phyloP scores from a whole-genome alignment of 805 yeast species.

The Metschnikowia proteae region DNA sequence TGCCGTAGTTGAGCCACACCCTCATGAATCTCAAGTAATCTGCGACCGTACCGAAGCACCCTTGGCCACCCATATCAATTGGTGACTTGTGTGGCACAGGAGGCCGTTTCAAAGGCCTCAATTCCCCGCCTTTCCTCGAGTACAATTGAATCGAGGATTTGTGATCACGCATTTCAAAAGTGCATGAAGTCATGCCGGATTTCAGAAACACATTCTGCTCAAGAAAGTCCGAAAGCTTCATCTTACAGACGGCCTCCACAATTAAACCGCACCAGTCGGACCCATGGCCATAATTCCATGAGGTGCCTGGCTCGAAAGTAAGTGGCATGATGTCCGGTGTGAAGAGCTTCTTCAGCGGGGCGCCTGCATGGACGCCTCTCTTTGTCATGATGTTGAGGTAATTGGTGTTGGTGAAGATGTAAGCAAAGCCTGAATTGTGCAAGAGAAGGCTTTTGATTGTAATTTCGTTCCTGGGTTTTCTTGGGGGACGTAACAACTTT shows the following conservation, averaged over 20 bases:
- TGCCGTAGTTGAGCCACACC: constrained; percentile 39
- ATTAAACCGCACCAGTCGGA: constrained; percentile 39
- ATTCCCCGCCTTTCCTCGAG: neutral
- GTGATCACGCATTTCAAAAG: constrained; percentile 10
- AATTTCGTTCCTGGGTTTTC: constrained; percentile 11
- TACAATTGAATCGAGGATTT: constrained; percentile 9
- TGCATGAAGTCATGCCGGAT: constrained; percentile 29
- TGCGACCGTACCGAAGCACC: constrained; percentile 34
- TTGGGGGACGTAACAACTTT: constrained; percentile 7
- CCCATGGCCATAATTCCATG: constrained; percentile 36
- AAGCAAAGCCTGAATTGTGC: constrained; percentile 29
- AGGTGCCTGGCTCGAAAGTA: constrained; percentile 36
- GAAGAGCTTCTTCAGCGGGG: constrained; percentile 25
- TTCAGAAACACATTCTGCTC: constrained; percentile 30
- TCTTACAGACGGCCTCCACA: constrained; percentile 32
- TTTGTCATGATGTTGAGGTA: constrained; percentile 22
- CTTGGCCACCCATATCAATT: constrained; percentile 45
- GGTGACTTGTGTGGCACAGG: constrained; percentile 16
- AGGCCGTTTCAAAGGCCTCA: constrained; percentile 4
- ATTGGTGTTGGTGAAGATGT: constrained; percentile 30
- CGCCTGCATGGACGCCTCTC: constrained; percentile 18
- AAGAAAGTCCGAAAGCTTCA: constrained; percentile 30
- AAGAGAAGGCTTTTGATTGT: constrained; percentile 17
- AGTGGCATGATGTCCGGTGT: constrained; percentile 22
- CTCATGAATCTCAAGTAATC: constrained; percentile 39